Percentiles rank a stretch among this genome's conserved stretches.
phyloP scores from a whole-genome alignment of 371 early-diverging fungal genomes.

The Apophysomyces sp. region DNA sequence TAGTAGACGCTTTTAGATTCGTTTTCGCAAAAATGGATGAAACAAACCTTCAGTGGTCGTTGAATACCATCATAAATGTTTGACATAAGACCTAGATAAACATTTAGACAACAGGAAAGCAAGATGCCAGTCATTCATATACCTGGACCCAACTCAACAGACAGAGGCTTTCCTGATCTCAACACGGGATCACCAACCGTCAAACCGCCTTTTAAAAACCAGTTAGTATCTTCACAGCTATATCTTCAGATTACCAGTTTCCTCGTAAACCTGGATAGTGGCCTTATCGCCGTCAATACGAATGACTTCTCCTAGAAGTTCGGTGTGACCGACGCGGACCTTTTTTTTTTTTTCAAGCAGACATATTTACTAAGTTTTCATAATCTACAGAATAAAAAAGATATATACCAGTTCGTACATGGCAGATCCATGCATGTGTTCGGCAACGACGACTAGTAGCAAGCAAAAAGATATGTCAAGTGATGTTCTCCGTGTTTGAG shows the following conservation, averaged over 20 bases:
- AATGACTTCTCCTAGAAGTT: conserved; percentile 99
- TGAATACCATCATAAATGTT: conserved; percentile 99
- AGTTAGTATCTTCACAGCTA: not conserved
- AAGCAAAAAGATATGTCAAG: conserved; percentile 1
- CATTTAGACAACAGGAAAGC: conserved; percentile 3
- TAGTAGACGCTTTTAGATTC: conserved; percentile 23
- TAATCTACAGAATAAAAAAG: not conserved
- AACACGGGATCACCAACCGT: conserved; percentile 99
- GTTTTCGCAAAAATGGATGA: not conserved
- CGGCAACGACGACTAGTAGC: conserved; percentile 92
- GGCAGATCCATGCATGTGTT: conserved; percentile 98
- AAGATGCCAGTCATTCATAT: conserved; percentile 7
- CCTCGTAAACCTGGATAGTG: conserved; percentile 99
- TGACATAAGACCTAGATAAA: conserved; percentile 78
- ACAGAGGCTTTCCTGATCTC: conserved; percentile 97
- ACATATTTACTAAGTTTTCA: not conserved
- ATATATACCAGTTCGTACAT: conserved; percentile 98
- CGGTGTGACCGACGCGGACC: conserved; percentile 98
- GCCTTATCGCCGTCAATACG: conserved; percentile 99
- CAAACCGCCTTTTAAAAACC: conserved; percentile 78
- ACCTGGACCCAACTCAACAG: conserved; percentile 99
- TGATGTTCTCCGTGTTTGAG: conserved; percentile 1
- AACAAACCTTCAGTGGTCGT: conserved; percentile 89
- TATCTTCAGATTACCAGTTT: conserved; percentile 77
- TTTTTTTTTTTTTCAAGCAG: conserved; percentile 19